Base-by-base conservation (phyloP, 1,139 yeast genomes). In the Entelexis paramagnoliae region DNA sequence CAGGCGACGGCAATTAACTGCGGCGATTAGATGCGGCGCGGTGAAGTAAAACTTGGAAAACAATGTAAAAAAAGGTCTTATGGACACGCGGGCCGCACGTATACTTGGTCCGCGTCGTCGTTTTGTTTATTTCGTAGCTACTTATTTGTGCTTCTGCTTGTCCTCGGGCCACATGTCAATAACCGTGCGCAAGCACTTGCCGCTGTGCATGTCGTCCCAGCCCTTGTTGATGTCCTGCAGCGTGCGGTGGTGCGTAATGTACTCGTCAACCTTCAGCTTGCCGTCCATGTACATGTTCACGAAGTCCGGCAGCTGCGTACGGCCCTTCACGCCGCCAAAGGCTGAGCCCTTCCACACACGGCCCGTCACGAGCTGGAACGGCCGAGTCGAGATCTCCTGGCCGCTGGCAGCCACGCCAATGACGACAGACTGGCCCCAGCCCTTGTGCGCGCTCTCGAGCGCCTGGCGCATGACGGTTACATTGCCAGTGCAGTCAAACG, bases 401-500 rank as follows among this genome's bases (percentile, higher is more conserved):
- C 98, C 98, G 48, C 97, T 95, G 61, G 96, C 95, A 46, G 98
- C 98, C 62, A 93, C 98, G 67, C 98, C 98, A 66, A 91, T 91
- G 64, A 91, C 75, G 63, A 91, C 76, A 26, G 96, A 87, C 64
- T 82, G 80, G 70, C 98, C 98, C 97, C 98, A 93, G 59, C 98
- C 98, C 73, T 89, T 89, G 75, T 91, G 97, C 69, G 96, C 87
- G 35, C 96, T 87, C 74, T 91, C 97, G 61, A 91, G 77, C 20
- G 98, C 98, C 64, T 79, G 74, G 73, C 97, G 81, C 98, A 91
- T 91, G 51, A 91, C 98, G 46, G 78, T 70, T 56, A 83, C 91
- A 66, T 91, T 93, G 73, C 98, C 98, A 52, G 98, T 91, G 76
- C 97, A 89, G 73, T 93, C 98, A 66, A 91, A 91, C 38, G 97